phyloP scores from a whole-genome alignment of 1,284 basidiomycete species.

The Serendipita sp. region DNA sequence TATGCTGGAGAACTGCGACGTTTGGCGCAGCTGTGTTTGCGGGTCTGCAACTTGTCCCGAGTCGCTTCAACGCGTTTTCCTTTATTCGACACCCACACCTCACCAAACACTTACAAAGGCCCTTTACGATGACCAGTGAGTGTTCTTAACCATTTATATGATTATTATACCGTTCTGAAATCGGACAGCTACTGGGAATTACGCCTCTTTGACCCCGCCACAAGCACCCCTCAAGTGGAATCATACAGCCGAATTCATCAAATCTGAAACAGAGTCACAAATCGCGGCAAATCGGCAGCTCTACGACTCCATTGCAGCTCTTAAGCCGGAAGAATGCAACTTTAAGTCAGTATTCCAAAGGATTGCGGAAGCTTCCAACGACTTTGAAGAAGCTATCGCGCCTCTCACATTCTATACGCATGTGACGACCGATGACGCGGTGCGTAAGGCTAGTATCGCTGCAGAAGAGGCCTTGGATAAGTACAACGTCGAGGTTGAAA shows the following conservation, averaged over 20 bases:
- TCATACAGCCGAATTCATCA: conserved; percentile 49
- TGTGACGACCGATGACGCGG: conserved; percentile 52
- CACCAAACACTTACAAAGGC: background rate
- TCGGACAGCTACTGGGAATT: background rate
- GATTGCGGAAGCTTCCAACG: conserved; percentile 37
- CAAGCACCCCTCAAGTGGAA: conserved; percentile 56
- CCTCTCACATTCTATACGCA: conserved; percentile 67
- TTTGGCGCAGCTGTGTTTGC: background rate
- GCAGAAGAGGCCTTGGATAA: conserved; percentile 42
- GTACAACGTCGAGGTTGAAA: conserved; percentile 53
- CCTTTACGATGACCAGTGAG: background rate
- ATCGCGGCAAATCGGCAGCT: conserved; percentile 42
- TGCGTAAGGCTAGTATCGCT: conserved; percentile 60
- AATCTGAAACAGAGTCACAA: conserved; percentile 39
- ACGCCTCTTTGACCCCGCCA: conserved; percentile 30
- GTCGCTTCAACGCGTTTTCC: background rate
- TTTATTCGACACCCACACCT: background rate
- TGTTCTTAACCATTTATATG: background rate
- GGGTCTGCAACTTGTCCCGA: background rate
- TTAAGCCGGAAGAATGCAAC: conserved; percentile 40
- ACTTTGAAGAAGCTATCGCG: conserved; percentile 36
- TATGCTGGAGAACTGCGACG: background rate
- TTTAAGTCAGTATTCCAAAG: conserved; percentile 35
- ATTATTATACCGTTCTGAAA: background rate
- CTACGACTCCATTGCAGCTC: conserved; percentile 48